Evolutionary conservation across 2,329 filamentous ascomycete species (phyloP).

Genomic region (Fusarium devonianum): DNA sequence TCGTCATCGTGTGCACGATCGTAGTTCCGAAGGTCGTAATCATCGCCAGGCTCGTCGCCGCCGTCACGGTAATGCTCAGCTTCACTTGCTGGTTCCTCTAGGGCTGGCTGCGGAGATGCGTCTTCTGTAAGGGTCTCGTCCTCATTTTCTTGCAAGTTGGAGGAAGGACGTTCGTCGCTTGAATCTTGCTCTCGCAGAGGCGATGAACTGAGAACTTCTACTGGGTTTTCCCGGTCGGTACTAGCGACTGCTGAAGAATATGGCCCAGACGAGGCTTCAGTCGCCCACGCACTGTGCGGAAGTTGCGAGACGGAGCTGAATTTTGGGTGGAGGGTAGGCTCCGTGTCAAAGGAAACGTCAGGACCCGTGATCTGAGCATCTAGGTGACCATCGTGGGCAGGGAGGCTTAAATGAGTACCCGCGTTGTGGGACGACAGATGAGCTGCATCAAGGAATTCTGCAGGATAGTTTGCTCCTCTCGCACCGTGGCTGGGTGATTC

Average conservation of each 20-base stretch:
- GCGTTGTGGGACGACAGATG: constrained; percentile 7
- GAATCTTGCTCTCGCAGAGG: constrained; percentile 21
- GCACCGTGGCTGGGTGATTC: constrained; percentile 12
- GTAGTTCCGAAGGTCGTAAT: constrained; percentile 47
- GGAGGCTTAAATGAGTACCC: constrained; percentile 16
- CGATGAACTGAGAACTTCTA: constrained; percentile 37
- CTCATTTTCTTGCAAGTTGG: constrained; percentile 9
- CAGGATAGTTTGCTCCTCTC: constrained; percentile 30
- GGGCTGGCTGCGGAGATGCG: constrained; percentile 12
- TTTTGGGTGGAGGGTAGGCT: constrained; percentile 13
- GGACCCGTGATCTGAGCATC: constrained; percentile 1
- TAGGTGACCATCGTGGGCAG: constrained; percentile 12
- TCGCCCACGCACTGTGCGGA: constrained; percentile 20
- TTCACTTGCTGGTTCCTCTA: constrained; percentile 27
- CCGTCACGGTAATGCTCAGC: constrained; percentile 38
- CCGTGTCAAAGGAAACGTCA: constrained; percentile 16
- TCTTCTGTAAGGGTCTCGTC: constrained; percentile 4
- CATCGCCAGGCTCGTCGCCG: constrained; percentile 43
- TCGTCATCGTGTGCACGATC: constrained; percentile 45
- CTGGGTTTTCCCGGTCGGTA: constrained; percentile 30
- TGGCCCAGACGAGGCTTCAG: constrained; percentile 10
- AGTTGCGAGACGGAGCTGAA: constrained; percentile 14
- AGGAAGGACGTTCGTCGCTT: constrained; percentile 11
- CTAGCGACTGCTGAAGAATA: constrained; percentile 14
- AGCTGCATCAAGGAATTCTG: constrained; percentile 32